Conservation (phyloP, 129 eudicot genomes). For the Rutidosis leptorrhynchoides region DNA sequence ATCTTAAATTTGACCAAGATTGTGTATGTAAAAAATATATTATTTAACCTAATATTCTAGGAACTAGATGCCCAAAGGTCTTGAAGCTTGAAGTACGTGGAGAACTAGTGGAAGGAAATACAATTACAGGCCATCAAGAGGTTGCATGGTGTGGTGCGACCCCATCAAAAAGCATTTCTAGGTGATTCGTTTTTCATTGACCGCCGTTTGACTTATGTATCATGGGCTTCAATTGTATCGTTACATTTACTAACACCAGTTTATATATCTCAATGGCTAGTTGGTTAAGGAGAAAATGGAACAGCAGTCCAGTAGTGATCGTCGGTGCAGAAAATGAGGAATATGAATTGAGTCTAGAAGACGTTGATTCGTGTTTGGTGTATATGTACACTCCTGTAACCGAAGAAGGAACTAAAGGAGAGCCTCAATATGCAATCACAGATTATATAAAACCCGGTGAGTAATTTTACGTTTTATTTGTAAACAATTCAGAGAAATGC, state of each 20-base stretch:
- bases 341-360: constrained; percentile 66
- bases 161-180: constrained; percentile 91
- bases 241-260: constrained; percentile 5
- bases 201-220: constrained; percentile 16
- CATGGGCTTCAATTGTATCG: constrained; percentile 2
- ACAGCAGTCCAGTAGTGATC: constrained; percentile 90
- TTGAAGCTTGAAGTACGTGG: constrained; percentile 86
- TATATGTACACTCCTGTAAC: constrained; percentile 98
- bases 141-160: constrained; percentile 99
- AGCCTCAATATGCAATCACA: constrained; percentile 96
- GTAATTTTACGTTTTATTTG: constrained; percentile 5
- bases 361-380: constrained; percentile 86
- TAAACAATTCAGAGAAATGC: not conserved
- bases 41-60: constrained; percentile 35
- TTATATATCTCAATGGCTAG: constrained; percentile 32
- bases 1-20: not conserved
- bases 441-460: constrained; percentile 91
- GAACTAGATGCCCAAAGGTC: constrained; percentile 90
- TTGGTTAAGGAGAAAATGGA: constrained; percentile 96
- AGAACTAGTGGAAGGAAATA: constrained; percentile 85
- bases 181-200: constrained; percentile 43
- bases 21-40: not conserved
- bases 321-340: constrained; percentile 88
- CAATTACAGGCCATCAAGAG: constrained; percentile 68
- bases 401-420: constrained; percentile 96